Evolutionary conservation across 2,329 filamentous ascomycete species (phyloP).

Genomic region (Madurella fahalii): DNA sequence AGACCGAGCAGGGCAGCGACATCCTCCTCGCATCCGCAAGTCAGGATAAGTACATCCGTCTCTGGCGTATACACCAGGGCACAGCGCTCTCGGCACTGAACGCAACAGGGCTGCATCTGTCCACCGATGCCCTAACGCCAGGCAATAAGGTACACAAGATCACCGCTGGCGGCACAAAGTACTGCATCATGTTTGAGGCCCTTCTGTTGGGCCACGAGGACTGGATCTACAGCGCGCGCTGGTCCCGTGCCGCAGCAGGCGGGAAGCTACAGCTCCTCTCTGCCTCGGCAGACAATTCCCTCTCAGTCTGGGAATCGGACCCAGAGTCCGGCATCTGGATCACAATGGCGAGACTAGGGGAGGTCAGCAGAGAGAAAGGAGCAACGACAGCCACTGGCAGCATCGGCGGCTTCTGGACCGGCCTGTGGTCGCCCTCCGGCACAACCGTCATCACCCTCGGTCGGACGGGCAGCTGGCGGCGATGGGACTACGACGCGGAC

Average conservation of each 20-base stretch:
- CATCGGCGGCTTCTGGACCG: constrained; percentile 94
- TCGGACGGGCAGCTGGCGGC: constrained; percentile 87
- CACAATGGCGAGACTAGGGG: constrained; percentile 77
- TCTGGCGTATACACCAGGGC: constrained; percentile 81
- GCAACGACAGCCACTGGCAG: constrained; percentile 95
- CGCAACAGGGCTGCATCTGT: constrained; percentile 51
- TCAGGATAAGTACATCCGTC: constrained; percentile 93
- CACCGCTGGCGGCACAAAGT: constrained; percentile 56
- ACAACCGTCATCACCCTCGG: constrained; percentile 75
- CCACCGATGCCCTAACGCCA: constrained; percentile 53
- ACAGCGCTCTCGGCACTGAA: constrained; percentile 57
- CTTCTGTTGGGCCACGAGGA: constrained; percentile 93
- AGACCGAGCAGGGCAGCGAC: constrained; percentile 53
- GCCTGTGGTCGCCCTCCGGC: constrained; percentile 81
- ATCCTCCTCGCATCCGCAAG: constrained; percentile 86
- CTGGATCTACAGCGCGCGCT: constrained; percentile 90
- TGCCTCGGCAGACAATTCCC: constrained; percentile 89
- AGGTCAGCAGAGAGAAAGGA: constrained; percentile 91
- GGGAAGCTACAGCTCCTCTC: constrained; percentile 70
- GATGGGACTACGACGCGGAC: constrained; percentile 64
- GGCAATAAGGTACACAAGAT: constrained; percentile 87
- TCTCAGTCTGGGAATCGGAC: constrained; percentile 90
- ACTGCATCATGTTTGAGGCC: constrained; percentile 88
- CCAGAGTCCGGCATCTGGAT: constrained; percentile 84
- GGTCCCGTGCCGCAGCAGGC: constrained; percentile 49